These are phyloP conservation scores for Phytophthora multivora DNA, from an alignment of 352 stramenopile genomes.

Conservation along the genomic window DNA sequence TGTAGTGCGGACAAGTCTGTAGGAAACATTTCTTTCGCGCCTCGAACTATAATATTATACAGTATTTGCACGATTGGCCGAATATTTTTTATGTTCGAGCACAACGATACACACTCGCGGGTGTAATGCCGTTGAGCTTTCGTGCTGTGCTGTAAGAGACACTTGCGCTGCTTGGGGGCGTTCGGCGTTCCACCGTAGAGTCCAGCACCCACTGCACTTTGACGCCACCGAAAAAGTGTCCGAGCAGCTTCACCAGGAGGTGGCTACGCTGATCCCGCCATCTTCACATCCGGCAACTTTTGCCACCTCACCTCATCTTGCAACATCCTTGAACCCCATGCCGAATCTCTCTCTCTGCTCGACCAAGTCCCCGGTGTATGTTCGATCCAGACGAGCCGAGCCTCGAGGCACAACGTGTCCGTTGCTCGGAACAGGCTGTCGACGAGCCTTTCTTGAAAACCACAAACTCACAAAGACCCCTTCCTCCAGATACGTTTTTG, in stretches of 20 bases:
- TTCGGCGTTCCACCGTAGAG: slow-evolving; percentile 9
- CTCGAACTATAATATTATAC: slow-evolving; percentile 2
- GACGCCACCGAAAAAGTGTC: slow-evolving; percentile 10
- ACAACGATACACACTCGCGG: background rate
- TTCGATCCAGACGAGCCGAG: slow-evolving; percentile 9
- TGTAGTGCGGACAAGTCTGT: background rate
- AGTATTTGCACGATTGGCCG: slow-evolving; percentile 8
- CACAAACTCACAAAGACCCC: slow-evolving; percentile 25
- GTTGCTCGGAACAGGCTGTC: slow-evolving; percentile 18
- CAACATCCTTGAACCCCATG: slow-evolving; percentile 25
- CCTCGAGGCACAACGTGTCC: slow-evolving; percentile 1
- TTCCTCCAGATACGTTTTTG: slow-evolving; percentile 32
- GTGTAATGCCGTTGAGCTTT: slow-evolving; percentile 12
- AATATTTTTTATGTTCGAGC: slow-evolving; percentile 26
- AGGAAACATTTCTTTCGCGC: slow-evolving; percentile 13
- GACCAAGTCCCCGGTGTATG: background rate
- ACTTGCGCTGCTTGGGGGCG: slow-evolving; percentile 15
- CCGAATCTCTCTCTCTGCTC: slow-evolving; percentile 18
- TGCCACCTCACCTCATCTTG: slow-evolving; percentile 21
- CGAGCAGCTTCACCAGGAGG: background rate
- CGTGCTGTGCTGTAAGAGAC: slow-evolving; percentile 2
- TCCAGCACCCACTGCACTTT: too few species aligned
- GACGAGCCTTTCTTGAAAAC: slow-evolving; percentile 17
- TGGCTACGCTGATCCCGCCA: slow-evolving; percentile 14
- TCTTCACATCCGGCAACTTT: slow-evolving; percentile 26